Base-by-base conservation (phyloP, 2,329 filamentous ascomycete genomes). In the Alternaria novae-zelandiae region DNA sequence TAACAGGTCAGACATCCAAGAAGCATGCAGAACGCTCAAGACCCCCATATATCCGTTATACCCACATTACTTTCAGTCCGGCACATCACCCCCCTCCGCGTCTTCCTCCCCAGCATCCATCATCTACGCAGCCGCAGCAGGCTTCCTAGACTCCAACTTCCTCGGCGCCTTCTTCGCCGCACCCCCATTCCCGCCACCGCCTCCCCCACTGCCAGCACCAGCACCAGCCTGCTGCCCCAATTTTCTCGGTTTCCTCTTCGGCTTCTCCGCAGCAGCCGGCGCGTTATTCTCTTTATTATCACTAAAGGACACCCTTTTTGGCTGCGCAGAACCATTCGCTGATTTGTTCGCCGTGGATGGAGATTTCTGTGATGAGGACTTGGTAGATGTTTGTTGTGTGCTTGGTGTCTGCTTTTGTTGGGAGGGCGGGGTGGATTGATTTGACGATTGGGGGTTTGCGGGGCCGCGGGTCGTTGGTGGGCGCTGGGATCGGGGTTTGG, bases 201-300 rank as follows among this genome's bases (percentile, higher is more conserved):
- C 36, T n/a, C 4, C 15, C 5, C 32, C 32, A n/a, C 13, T 8
- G 9, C 32, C 32, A n/a, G 13, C 32, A n/a, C 7, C 4, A 51
- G 49, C 64, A 10, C 57, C 58, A 36, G 58, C 62, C 46, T 68
- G 74, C 4, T 67, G 32, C 10, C 60, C 59, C 43, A 78, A 21
- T 32, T 78, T 78, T 23, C 73, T 72, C 2, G 74, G 75, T 57
- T 75, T 77, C 25, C 63, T 68, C 28, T 61, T 64, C 25, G 67
- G 64, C 15, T 49, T 53, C 7, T 67, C 57, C 12, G 64, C n/a
- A 1, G 63, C 44, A n/a, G 58, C 44, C 30, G 70, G 32, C 1
- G 62, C 5, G 12, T 65, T 70, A 11, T 70, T 72, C 50, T 74
- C 69, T 23, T 72, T 71, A 7, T 58, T 67, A 0, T 63, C 59